Evolutionary conservation across 2,329 filamentous ascomycete species (phyloP).

Genomic region (Lizonia empirigonia): DNA sequence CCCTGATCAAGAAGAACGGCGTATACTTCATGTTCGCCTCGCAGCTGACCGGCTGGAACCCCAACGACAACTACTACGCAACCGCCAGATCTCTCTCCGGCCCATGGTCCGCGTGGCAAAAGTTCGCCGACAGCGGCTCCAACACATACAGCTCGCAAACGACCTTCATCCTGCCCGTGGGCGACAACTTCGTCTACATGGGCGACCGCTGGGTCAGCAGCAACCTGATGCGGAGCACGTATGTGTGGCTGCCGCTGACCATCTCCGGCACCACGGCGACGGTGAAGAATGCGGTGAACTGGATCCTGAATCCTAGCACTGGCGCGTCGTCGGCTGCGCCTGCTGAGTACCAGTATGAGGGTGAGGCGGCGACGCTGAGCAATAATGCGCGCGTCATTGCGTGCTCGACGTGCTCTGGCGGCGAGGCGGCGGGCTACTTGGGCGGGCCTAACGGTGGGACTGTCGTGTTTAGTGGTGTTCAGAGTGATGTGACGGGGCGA

Average conservation of each 20-base stretch:
- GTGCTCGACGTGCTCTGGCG: conserved; percentile 60
- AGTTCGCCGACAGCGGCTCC: conserved; percentile 63
- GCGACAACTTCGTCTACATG: conserved; percentile 62
- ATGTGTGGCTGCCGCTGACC: conserved; percentile 67
- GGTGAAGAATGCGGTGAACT: conserved; percentile 60
- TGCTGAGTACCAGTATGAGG: conserved; percentile 58
- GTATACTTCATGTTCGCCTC: conserved; percentile 71
- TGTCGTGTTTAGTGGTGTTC: conserved; percentile 56
- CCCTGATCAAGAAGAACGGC: conserved; percentile 64
- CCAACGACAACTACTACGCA: conserved; percentile 69
- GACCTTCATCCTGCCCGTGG: conserved; percentile 60
- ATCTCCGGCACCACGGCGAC: conserved; percentile 59
- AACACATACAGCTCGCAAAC: conserved; percentile 67
- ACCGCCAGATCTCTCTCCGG: conserved; percentile 63
- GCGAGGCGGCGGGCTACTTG: conserved; percentile 56
- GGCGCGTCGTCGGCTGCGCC: conserved; percentile 55
- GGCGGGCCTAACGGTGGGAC: conserved; percentile 55
- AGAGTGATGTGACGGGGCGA: conserved; percentile 51
- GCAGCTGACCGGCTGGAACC: conserved; percentile 54
- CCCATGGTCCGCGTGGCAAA: conserved; percentile 66
- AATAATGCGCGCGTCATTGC: conserved; percentile 54
- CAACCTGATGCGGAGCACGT: conserved; percentile 66
- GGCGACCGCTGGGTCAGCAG: conserved; percentile 68
- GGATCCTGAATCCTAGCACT: conserved; percentile 55
- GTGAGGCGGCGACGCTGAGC: conserved; percentile 54